Evolutionary conservation across 305 asterid species (phyloP), one percentile per base, ranked within the genome.

Genomic region (Lippia alba): DNA sequence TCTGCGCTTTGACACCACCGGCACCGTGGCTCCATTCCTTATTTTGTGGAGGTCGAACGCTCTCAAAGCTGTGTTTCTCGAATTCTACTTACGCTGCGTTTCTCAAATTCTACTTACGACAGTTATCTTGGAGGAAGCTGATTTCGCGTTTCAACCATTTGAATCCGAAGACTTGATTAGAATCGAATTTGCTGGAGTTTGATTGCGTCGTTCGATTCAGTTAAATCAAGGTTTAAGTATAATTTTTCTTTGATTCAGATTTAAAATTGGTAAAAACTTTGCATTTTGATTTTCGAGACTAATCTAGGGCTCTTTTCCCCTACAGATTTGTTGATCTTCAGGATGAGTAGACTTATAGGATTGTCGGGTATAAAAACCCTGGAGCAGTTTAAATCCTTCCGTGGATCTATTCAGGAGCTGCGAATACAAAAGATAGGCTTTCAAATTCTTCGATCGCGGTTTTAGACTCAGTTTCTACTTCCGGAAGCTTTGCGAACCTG

Each of bases 401-500:
- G 86, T 33, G 89, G 85, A 67, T 75, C 87, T 49, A 75, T 67
- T 72, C 87, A 20, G 87, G 87, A 76, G 79, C 82, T 65, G 74
- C 82, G 48, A 87, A 83, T 57, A 74, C 70, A 61, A 83, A 80
- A 80, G 78, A 66, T 77, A n/a, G n/a, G 24, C 66, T 68, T 54
- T 56, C 92, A 10, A 79, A 55, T 72, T 76, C 91, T 62, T 77
- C 89, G 60, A 81, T 80, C n/a, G 69, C 70, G 66, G 66, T 88
- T 24, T 67, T 85, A 16, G 89, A 84, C 41, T 83, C 96, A 16
- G 76, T 64, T 79, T 75, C 94, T 44, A 39, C 80, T 44, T 44
- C 80, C 4, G 96, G 99, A 79, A 90, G 92, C 78, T 87, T 88
- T 74, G 87, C 89, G 62, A 92, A 85, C 78, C 84, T 94, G 84